Evolutionary conservation across 768 basidiomycete genomes (phyloP), one percentile per base, ranked within the genome.

Genomic region (Mycena floridula): DNA sequence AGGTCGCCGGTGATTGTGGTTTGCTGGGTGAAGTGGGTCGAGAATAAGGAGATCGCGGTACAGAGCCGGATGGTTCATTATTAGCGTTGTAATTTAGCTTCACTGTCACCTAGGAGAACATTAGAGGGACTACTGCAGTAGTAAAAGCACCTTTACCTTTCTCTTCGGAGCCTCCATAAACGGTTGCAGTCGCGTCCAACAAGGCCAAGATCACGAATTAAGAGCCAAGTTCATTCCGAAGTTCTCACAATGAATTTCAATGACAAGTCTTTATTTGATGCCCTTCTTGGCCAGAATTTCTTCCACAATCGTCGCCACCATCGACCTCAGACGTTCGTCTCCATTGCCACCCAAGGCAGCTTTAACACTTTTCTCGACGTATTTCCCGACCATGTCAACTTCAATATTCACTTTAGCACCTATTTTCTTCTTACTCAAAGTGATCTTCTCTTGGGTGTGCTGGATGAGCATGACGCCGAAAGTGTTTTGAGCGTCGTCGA

Each of bases 391-490:
- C 80, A 92, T 90, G 59, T 96, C 92, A 36, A 85, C 92, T 68
- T 99, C 96, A 47, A 99, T 77, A 58, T 99, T 99, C 42, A 98
- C 93, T 54, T 75, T 85, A 38, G 78, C 77, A 1, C 93, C 94
- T 1, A 86, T 60, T 3, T 54, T 52, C 63, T 98, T 99, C 49
- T 66, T 74, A 28, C 76, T 74, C 42, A 99, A 71, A 2, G 89
- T 85, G 46, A 97, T 84, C 64, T 84, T 91, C 55, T 82, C 68
- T 59, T 96, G 95, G 9, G 91, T 94, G 64, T 98, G 94, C 54
- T 79, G 79, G 64, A 99, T 94, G 52, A 99, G 78, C 94, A 98
- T 98, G 42, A 99, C 76, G 25, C 83, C 81, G 57, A 98, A 95
- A 35, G 67, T 77, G 28, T 78, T 61, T 48, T 69, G 56, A 21